phyloP scores from a whole-genome alignment of 2,329 filamentous ascomycete genomes.

The Lachnellula willkommii region DNA sequence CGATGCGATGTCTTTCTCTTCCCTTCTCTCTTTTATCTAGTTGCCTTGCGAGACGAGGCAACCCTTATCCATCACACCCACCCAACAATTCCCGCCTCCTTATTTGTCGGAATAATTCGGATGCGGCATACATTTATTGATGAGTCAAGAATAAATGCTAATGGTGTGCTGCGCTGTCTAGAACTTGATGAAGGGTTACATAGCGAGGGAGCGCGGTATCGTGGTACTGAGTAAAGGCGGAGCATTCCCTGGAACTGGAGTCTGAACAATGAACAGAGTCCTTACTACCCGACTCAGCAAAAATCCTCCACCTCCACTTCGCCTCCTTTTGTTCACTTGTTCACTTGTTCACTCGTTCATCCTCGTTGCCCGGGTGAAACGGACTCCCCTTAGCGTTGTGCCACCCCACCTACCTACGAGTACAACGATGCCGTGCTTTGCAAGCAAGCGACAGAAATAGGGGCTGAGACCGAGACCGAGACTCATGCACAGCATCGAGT shows the following conservation, averaged over 20 bases:
- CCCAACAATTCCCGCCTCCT: neutral
- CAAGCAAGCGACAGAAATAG: neutral
- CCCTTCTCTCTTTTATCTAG: neutral
- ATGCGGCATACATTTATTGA: neutral
- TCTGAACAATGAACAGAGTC: conserved; percentile 35
- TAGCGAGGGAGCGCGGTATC: conserved; percentile 80
- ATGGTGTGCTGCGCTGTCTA: conserved; percentile 9
- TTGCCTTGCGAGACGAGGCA: conserved; percentile 11
- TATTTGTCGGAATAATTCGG: conserved; percentile 8
- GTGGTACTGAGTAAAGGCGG: conserved; percentile 90
- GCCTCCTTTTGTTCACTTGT: neutral
- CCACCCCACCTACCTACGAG: neutral
- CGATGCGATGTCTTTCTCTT: conserved; percentile 40
- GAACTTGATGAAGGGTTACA: conserved; percentile 86
- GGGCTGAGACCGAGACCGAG: neutral
- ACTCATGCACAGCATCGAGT: neutral
- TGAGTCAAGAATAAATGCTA: conserved; percentile 11
- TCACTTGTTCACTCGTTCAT: neutral
- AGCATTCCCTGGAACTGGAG: conserved; percentile 86
- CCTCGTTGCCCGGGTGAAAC: conserved; percentile 1
- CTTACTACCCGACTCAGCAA: neutral
- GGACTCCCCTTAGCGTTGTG: neutral
- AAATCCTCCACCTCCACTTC: neutral
- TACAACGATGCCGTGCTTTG: neutral
- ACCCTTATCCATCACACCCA: conserved; percentile 4